Base-by-base conservation (phyloP, 306 rosid species). In the Gleditsia sinensis region DNA sequence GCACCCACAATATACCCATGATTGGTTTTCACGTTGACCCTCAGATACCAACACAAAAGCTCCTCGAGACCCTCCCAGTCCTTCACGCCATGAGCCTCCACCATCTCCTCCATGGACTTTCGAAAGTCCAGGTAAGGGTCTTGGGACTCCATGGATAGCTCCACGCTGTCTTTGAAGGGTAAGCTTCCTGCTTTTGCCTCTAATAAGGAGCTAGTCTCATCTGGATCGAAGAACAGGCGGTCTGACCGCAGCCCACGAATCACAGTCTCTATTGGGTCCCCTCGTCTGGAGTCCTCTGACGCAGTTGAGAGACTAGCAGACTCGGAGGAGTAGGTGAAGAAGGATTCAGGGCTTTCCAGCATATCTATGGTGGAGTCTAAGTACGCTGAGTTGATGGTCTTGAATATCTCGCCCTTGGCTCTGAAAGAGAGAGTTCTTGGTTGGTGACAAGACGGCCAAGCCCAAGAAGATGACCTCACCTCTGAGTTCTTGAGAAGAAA, bases 61-160 rank as follows among this genome's bases (percentile, higher is more conserved):
- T 84, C 83, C 40, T 94, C 94, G 7, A 94, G 89, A 32, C 83
- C 69, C 25, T 91, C 93, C 91, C 90, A 88, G 9, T 88, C 89
- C 32, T 85, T 86, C 43, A 94, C 83, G 0, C 80, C 91, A 25
- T 79, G 89, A 46, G 98, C 92, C 55, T 87, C 93, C 5, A 94
- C 93, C 90, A 94, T 94, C 67, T 91, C 98, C 75, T 91, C 90
- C 98, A 94, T 94, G 14, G 98, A 94, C 55, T 75, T 83, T 48
- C 88, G 83, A 42, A 94, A 94, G 53, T 94, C 98, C 3, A 78
- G 77, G 66, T 69, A 83, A 45, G 98, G 98, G 68, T 94, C 86
- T 21, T 57, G 85, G 0, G 98, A 94, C 1, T 94, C 97, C 84
- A 94, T 58, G 6, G 96, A 85, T 48, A 91, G 5, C 0, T 64